Conservation (phyloP, 2,329 filamentous ascomycete species). For the Juglanconis sp. region DNA sequence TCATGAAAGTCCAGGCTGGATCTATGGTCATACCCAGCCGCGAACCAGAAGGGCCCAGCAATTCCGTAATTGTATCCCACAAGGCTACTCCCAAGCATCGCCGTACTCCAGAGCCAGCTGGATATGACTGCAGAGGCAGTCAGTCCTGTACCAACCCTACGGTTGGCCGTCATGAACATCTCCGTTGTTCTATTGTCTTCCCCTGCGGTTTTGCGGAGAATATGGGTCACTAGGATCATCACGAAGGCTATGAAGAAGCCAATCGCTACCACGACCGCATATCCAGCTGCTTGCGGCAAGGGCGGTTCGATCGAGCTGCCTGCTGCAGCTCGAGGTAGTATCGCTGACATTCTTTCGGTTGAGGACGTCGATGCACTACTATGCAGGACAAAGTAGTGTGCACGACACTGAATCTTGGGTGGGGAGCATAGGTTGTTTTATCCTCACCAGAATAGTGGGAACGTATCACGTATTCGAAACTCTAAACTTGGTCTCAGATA, state of each 20-base stretch:
- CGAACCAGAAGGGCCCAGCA: slow-evolving; percentile 56
- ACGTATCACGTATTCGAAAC: neutral
- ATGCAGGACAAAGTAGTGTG: neutral
- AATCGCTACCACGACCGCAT: slow-evolving; percentile 13
- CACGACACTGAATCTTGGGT: neutral
- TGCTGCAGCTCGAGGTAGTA: neutral
- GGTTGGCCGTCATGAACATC: slow-evolving; percentile 36
- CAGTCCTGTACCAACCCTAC: slow-evolving; percentile 46
- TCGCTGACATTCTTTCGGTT: neutral
- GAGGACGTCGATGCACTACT: neutral
- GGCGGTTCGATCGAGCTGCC: slow-evolving; percentile 10
- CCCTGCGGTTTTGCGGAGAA: slow-evolving; percentile 4
- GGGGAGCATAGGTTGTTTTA: neutral
- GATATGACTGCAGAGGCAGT: slow-evolving; percentile 53
- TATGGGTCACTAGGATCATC: slow-evolving; percentile 12
- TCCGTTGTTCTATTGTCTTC: slow-evolving; percentile 14
- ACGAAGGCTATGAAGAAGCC: slow-evolving; percentile 13
- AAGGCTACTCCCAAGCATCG: slow-evolving; percentile 46
- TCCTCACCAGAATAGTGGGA: neutral
- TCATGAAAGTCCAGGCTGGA: neutral
- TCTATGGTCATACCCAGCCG: slow-evolving; percentile 33
- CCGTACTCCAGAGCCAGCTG: slow-evolving; percentile 54
- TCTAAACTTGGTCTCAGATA: neutral
- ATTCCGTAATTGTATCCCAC: slow-evolving; percentile 54
- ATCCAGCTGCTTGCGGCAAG: slow-evolving; percentile 12